These are phyloP conservation scores for Boletus tomentosulus DNA, from an alignment of 768 basidiomycete genomes.

Conservation along the genomic window DNA sequence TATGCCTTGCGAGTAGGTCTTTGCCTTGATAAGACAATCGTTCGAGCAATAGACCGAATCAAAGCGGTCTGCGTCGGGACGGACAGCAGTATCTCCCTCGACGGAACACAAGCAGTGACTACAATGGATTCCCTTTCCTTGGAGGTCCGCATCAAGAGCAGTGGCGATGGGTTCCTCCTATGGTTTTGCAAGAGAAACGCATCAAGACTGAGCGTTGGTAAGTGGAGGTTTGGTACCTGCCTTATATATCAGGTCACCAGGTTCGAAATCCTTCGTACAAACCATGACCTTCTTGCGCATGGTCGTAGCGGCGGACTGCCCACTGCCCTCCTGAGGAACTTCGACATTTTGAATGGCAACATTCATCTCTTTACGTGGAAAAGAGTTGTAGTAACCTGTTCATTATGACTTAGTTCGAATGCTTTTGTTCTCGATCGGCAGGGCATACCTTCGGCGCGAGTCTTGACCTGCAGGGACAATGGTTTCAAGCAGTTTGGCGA, in stretches of 20 bases:
- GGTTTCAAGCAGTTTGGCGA: conserved; percentile 6
- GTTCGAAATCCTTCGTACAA: conserved; percentile 60
- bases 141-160: conserved; percentile 67
- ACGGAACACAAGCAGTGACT: conserved; percentile 67
- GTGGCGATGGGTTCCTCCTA: conserved; percentile 75
- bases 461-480: conserved; percentile 49
- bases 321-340: conserved; percentile 15
- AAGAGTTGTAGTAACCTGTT: conserved; percentile 70
- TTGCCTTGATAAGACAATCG: conserved; percentile 54
- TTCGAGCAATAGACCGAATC: conserved; percentile 69
- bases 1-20: conserved; percentile 58
- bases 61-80: conserved; percentile 48
- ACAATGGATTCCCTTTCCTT: conserved; percentile 65
- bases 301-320: conserved; percentile 15
- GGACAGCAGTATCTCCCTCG: conserved; percentile 41
- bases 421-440: conserved; percentile 5
- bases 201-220: neutral
- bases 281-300: conserved; percentile 52
- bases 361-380: conserved; percentile 71
- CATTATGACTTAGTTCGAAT: conserved; percentile 15
- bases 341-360: conserved; percentile 51
- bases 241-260: conserved; percentile 76
- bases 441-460: conserved; percentile 72
- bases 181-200: conserved; percentile 3
- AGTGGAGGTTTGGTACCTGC: conserved; percentile 31